Evolutionary conservation across 768 basidiomycete species (phyloP).

Genomic region (Cyclocybe cylindracea): DNA sequence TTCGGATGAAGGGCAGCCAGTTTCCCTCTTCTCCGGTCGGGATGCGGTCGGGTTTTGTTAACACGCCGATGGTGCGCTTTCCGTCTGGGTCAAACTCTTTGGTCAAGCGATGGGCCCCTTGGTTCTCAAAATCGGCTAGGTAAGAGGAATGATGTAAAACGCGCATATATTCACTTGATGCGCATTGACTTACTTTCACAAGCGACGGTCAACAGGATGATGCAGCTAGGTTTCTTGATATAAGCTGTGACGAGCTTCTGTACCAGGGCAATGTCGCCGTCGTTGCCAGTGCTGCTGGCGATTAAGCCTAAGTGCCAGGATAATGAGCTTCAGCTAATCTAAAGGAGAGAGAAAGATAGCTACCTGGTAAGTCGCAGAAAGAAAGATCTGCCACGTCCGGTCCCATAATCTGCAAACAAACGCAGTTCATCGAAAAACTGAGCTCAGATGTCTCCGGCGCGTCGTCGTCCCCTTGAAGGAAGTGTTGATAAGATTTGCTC

Average conservation of each 20-base stretch:
- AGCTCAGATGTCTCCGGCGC: constrained; percentile 11
- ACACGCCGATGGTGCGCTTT: constrained; percentile 67
- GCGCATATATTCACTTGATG: too few species aligned
- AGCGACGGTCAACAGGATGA: constrained; percentile 58
- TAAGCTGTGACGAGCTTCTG: constrained; percentile 56
- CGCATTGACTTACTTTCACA: constrained; percentile 54
- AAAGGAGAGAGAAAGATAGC: background rate
- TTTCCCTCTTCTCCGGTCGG: constrained; percentile 49
- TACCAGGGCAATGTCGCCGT: constrained; percentile 61
- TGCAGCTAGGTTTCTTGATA: constrained; percentile 62
- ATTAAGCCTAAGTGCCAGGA: constrained; percentile 51
- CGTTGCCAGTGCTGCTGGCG: constrained; percentile 48
- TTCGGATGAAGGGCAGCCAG: constrained; percentile 61
- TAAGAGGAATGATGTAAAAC: background rate
- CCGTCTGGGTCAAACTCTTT: constrained; percentile 62
- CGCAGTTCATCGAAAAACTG: constrained; percentile 57
- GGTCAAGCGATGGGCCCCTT: constrained; percentile 67
- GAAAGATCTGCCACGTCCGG: constrained; percentile 61
- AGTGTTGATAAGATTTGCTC: constrained; percentile 26
- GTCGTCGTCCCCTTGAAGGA: constrained; percentile 40
- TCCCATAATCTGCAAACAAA: constrained; percentile 61
- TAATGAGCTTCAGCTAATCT: background rate
- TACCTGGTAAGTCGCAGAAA: constrained; percentile 65
- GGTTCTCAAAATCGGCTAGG: constrained; percentile 81
- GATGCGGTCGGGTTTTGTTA: constrained; percentile 49